Evolutionary conservation across 2,329 filamentous ascomycete species (phyloP).

Genomic region (Aspergillus thermomutatus): DNA sequence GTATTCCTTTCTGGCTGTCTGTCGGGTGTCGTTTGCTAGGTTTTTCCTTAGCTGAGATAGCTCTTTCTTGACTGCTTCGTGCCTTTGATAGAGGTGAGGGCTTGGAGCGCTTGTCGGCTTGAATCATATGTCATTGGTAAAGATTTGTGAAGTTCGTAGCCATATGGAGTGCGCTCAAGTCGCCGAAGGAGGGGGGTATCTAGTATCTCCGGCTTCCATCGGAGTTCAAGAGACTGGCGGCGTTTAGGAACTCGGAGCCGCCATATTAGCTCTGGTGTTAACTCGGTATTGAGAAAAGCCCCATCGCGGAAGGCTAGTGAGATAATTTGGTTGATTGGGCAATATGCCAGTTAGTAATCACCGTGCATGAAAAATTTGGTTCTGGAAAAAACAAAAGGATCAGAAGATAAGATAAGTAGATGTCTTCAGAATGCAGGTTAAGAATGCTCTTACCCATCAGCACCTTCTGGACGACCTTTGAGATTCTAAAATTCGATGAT

Average conservation of each 20-base stretch:
- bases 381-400: slow-evolving; percentile 12
- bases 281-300: slow-evolving; percentile 20
- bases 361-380: slow-evolving; percentile 29
- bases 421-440: slow-evolving; percentile 1
- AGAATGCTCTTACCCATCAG: slow-evolving; percentile 22
- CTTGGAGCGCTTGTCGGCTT: slow-evolving; percentile 17
- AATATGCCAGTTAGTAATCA: slow-evolving; percentile 30
- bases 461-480: slow-evolving; percentile 23
- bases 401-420: not conserved
- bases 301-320: slow-evolving; percentile 22
- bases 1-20: slow-evolving; percentile 24
- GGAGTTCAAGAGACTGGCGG: slow-evolving; percentile 16
- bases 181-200: slow-evolving; percentile 22
- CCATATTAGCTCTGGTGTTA: slow-evolving; percentile 25
- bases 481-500: slow-evolving; percentile 27
- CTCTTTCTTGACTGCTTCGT: slow-evolving; percentile 18
- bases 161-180: slow-evolving; percentile 18
- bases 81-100: slow-evolving; percentile 20
- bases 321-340: slow-evolving; percentile 22
- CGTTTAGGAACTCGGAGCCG: slow-evolving; percentile 20
- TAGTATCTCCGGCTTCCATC: slow-evolving; percentile 21
- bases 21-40: slow-evolving; percentile 15
- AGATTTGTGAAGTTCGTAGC: slow-evolving; percentile 20
- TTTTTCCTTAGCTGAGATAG: slow-evolving; percentile 19
- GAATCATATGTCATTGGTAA: slow-evolving; percentile 28